These are phyloP conservation scores for Nicotiana sylvestris DNA, from an alignment of 257 asterid species.

Conservation along the genomic window DNA sequence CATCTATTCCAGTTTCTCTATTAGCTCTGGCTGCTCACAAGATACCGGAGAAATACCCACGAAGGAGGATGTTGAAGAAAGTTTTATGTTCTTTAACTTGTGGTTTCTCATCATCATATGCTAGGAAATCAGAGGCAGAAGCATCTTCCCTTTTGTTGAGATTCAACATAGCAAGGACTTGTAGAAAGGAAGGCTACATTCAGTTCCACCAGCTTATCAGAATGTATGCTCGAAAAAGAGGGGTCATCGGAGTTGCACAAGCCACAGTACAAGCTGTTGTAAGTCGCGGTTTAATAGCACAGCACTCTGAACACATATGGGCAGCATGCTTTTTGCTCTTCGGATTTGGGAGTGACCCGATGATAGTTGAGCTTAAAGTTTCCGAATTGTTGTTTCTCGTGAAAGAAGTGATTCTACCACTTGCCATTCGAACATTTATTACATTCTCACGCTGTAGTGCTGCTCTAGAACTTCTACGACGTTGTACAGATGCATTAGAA, in stretches of 20 bases:
- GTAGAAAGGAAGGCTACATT: constrained; percentile 52
- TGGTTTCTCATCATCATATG: constrained; percentile 60
- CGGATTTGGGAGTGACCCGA: constrained; percentile 66
- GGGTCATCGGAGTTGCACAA: constrained; percentile 48
- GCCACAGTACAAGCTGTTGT: constrained; percentile 66
- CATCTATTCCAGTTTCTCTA: constrained; percentile 53
- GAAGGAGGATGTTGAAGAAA: constrained; percentile 50
- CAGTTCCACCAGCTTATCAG: constrained; percentile 46
- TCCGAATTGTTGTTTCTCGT: constrained; percentile 52
- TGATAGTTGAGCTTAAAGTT: constrained; percentile 58
- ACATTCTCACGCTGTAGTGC: constrained; percentile 67
- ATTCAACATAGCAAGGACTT: constrained; percentile 54
- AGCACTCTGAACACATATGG: constrained; percentile 71
- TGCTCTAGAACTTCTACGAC: constrained; percentile 70
- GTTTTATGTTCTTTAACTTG: constrained; percentile 60
- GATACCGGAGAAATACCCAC: constrained; percentile 73
- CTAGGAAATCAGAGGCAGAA: constrained; percentile 60
- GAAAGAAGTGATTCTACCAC: constrained; percentile 64
- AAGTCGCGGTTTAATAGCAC: constrained; percentile 34
- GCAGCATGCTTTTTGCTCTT: constrained; percentile 70
- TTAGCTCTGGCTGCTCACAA: constrained; percentile 72
- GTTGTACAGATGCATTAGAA: constrained; percentile 76
- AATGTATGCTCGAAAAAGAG: constrained; percentile 60
- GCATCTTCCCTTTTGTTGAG: constrained; percentile 57
- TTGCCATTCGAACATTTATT: constrained; percentile 56